Evolutionary conservation across 352 stramenopile species (phyloP).

Genomic region (Phytophthora agathidicida): DNA sequence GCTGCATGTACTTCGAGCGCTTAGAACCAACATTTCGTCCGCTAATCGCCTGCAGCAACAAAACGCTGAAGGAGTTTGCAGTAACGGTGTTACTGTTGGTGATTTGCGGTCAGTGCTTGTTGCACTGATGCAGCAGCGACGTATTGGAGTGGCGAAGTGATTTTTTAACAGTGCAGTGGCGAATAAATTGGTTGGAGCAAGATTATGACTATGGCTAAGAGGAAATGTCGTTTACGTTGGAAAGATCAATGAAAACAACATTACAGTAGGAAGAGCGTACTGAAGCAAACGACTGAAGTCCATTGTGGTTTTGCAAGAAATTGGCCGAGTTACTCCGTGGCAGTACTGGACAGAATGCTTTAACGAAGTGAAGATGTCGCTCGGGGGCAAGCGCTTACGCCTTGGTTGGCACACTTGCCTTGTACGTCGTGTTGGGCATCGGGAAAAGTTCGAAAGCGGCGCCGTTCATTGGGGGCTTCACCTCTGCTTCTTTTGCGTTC

Average conservation of each 20-base stretch:
- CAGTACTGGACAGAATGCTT: constrained; percentile 3
- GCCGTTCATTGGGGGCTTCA: constrained; percentile 27
- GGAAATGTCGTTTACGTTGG: not conserved
- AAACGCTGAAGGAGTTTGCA: constrained; percentile 4
- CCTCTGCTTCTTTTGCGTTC: constrained; percentile 5
- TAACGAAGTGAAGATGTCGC: not conserved
- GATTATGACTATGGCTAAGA: not conserved
- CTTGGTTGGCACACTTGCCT: constrained; percentile 9
- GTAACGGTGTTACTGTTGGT: constrained; percentile 46
- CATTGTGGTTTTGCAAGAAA: constrained; percentile 1
- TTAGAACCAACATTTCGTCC: constrained; percentile 38
- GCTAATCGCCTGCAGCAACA: constrained; percentile 6
- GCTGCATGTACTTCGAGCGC: constrained; percentile 60
- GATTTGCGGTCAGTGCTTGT: constrained; percentile 52
- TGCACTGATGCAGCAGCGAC: constrained; percentile 46
- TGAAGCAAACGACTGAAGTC: no score
- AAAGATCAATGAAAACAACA: no score
- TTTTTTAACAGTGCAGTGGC: not conserved
- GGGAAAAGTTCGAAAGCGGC: constrained; percentile 14
- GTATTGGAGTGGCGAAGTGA: constrained; percentile 23
- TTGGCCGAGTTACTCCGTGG: constrained; percentile 4
- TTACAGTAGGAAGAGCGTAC: no score
- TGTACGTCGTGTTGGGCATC: constrained; percentile 37
- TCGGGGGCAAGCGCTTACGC: no score
- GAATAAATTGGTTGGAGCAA: constrained; percentile 2